phyloP scores from a whole-genome alignment of 176 grass and related monocot species.

The Hordeum marinum region DNA sequence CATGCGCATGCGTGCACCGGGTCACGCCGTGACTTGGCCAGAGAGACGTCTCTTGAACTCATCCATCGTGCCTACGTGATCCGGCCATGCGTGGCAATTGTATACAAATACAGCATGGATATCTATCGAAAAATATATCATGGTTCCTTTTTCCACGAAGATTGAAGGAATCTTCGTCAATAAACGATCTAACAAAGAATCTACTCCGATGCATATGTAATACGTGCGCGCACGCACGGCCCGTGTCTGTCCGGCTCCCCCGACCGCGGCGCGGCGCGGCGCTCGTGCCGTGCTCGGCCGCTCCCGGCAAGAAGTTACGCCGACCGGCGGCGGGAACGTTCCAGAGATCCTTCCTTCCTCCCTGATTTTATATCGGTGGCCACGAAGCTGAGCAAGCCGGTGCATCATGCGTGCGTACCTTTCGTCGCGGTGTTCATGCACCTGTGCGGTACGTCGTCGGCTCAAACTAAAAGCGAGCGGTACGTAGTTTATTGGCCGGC shows the following conservation, averaged over 20 bases:
- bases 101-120: too few species aligned
- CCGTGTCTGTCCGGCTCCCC: not conserved
- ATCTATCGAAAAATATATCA: too few species aligned
- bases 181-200: not conserved
- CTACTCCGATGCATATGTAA: not conserved
- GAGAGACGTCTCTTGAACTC: not conserved
- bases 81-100: not conserved
- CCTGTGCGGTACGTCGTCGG: not conserved
- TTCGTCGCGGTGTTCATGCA: not conserved
- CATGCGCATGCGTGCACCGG: not conserved
- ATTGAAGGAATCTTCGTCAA: not conserved
- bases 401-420: not conserved
- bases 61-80: not conserved
- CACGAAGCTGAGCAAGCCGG: not conserved
- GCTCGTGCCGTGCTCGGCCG: conserved; percentile 21
- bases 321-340: not conserved
- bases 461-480: not conserved
- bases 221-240: conserved; percentile 19
- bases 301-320: not conserved
- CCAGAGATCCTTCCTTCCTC: not conserved
- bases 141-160: not conserved
- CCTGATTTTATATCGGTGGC: not conserved
- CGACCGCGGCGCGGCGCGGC: not conserved
- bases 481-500: not conserved
- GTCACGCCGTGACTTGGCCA: not conserved